Evolutionary conservation across 495 filamentous ascomycete genomes (phyloP), one percentile per base, ranked within the genome.

Genomic region (Neurospora sp.): DNA sequence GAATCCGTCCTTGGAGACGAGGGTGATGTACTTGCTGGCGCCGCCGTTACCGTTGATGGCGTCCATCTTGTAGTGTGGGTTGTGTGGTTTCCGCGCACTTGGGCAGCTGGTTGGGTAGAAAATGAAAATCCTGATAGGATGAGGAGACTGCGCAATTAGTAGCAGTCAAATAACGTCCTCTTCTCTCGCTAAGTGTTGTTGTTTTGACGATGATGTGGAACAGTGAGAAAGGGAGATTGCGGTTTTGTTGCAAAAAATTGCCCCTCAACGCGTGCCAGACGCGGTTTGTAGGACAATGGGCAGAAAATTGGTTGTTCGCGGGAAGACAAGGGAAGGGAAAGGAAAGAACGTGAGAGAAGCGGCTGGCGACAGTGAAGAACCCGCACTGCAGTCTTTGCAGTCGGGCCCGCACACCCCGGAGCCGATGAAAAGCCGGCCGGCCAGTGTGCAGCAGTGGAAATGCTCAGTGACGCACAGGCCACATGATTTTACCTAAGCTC

Each of bases 1-100:
- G 80, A 91, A 97, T 61, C 90, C 92, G 79, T 98, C 96, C 72
- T 84, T 87, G 0, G 94, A 98, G 22, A 97, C 85, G 4, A 99
- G 87, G 1, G 96, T 97, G 70, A 98, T 89, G 76, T 92, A 98
- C 74, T 92, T 88, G 78, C 81, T 83, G 9, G 72, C 68, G 3
- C 4, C 68, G 27, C 59, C 68, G 40, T 69, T 59, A 40, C 73
- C 65, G 73, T 79, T 76, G 38, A 48, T 69, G 39, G 59, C 68
- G 40, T 74, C 40, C 78, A 77, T 80, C 41, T 61, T 77, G 72
- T 0, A 16, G 72, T 6, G 16, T 37, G 40, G 8, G 14, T 48
- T 48, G 69, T 27, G 22, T 61, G 27, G 53, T 16, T 61, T 35
- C 12, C 27, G 53, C 53, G 53, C 53, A 61, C 53, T 61, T 61